Conservation (phyloP, 2,329 filamentous ascomycete genomes). For the Fusarium caatingaense region DNA sequence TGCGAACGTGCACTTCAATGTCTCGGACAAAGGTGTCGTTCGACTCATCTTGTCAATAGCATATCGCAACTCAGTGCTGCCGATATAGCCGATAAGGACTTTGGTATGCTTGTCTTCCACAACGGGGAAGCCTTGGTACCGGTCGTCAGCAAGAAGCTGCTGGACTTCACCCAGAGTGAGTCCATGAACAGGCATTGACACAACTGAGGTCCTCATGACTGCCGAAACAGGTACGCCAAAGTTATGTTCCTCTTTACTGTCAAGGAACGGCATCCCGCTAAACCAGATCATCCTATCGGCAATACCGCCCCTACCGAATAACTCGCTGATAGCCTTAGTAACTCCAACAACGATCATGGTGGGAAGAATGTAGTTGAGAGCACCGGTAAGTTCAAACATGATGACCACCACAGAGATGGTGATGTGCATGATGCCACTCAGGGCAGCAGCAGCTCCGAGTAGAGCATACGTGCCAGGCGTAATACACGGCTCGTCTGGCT, state of each 20-base stretch:
- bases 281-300: conserved; percentile 99
- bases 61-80: conserved; percentile 89
- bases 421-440: conserved; percentile 98
- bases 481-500: conserved; percentile 93
- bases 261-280: conserved; percentile 95
- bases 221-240: conserved; percentile 94
- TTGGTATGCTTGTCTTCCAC: conserved; percentile 79
- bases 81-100: conserved; percentile 89
- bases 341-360: conserved; percentile 99
- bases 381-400: conserved; percentile 99
- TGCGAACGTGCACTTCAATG: conserved; percentile 80
- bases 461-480: conserved; percentile 98
- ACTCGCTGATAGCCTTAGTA: conserved; percentile 90
- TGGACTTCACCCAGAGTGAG: conserved; percentile 83
- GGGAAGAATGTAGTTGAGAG: conserved; percentile 93
- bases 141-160: conserved; percentile 77
- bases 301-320: conserved; percentile 95
- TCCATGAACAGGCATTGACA: conserved; percentile 78
- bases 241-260: conserved; percentile 97
- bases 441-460: conserved; percentile 87
- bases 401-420: conserved; percentile 97
- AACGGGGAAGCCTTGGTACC: conserved; percentile 93
- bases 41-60: conserved; percentile 84
- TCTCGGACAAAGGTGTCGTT: conserved; percentile 72
- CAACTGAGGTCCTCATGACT: conserved; percentile 84